A percentile compares a stretch with the other conserved stretches of the same genome.
phyloP scores from a whole-genome alignment of 441 rosid species.

The Kokia cookei region DNA sequence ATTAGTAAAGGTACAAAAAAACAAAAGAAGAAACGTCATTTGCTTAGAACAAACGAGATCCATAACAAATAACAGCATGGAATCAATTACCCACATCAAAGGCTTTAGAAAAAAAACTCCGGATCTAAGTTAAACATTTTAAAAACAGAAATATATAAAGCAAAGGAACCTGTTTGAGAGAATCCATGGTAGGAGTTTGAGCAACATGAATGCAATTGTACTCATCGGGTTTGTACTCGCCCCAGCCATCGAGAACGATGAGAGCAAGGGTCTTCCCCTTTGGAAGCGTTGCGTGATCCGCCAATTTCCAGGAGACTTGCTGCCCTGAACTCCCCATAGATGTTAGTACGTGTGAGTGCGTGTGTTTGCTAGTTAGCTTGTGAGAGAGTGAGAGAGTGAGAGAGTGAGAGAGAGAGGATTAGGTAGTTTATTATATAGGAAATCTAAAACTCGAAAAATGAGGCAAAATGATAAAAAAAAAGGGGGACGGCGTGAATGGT shows the following conservation, averaged over 20 bases:
- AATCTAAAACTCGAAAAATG: not conserved
- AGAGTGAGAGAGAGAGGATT: not conserved
- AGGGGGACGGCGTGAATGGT: not conserved
- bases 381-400: not conserved
- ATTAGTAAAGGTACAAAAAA: not conserved
- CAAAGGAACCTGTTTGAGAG: constrained; percentile 62
- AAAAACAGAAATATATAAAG: not conserved
- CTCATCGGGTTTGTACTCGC: constrained; percentile 80
- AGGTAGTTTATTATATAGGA: not conserved
- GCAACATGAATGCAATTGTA: constrained; percentile 92
- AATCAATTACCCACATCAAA: not conserved
- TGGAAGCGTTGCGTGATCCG: constrained; percentile 74
- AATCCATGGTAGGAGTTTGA: constrained; percentile 89
- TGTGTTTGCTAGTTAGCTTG: not conserved
- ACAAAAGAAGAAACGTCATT: not conserved
- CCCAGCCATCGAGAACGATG: constrained; percentile 96
- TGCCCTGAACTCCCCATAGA: constrained; percentile 2
- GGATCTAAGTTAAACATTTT: not conserved
- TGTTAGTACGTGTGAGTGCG: not conserved
- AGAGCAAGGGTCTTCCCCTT: constrained; percentile 72
- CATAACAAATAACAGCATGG: not conserved
- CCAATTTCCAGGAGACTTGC: constrained; percentile 47
- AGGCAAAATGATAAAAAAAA: not conserved
- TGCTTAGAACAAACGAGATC: not conserved
- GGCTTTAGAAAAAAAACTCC: not conserved